Evolutionary conservation across 2,329 filamentous ascomycete genomes (phyloP), one percentile per base, ranked within the genome.

Genomic region (Mycosphaerella arachidis): DNA sequence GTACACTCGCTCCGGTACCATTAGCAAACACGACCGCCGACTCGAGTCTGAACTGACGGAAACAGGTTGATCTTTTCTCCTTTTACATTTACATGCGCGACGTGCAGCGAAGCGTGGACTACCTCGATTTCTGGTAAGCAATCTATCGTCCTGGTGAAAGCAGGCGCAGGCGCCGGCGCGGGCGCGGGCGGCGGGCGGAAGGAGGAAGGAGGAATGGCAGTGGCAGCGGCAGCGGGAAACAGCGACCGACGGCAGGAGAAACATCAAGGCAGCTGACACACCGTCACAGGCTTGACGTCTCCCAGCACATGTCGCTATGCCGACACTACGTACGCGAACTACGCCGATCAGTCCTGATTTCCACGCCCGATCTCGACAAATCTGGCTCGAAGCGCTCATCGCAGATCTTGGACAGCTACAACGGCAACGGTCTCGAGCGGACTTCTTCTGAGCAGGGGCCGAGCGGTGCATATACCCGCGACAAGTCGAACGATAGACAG

Each of bases 51-150:
- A n/a, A 53, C 53, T 64, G 57, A 64, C 58, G 48, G 9, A 33
- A 4, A 48, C 64, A 66, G 65, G 93, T 99, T 59, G 95, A 99
- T 72, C 82, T 99, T 10, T 99, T 96, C 76, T 97, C 92, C 1
- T 99, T 99, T 80, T 99, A 99, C 78, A 99, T 99, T 70, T 99
- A 96, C 78, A 99, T 99, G 94, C 86, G 94, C 71, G 95, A 99
- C 75, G 92, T 97, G 77, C 94, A 99, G 76, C 87, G 92, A 74
- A 97, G 93, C 7, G 94, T 99, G 12, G 94, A 99, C 72, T 99
- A 99, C 71, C 81, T 99, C 46, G 94, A 99, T 74, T 99, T 99
- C 77, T 99, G 95, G 94, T 97, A 80, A 60, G 85, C 73, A 56
- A 46, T 13, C 43, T 12, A 24, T n/a, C 10, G 18, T 7, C 1